phyloP scores from a whole-genome alignment of 2,329 filamentous ascomycete genomes.

The Berkeleyomyces rouxiae region DNA sequence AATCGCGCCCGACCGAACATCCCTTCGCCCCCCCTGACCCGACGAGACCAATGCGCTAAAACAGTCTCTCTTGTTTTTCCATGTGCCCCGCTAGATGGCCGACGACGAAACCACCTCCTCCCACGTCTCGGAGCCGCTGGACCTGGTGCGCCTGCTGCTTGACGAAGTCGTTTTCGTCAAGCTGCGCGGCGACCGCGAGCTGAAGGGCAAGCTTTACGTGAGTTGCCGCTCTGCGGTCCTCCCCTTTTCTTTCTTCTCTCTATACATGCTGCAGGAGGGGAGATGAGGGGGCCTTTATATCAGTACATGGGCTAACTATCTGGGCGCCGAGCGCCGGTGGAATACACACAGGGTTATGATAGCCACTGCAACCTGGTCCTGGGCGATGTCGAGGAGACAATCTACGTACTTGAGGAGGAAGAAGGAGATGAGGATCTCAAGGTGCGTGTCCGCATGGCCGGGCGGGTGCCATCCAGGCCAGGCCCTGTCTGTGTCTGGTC shows the following conservation, averaged over 20 bases:
- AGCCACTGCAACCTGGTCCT: constrained; percentile 95
- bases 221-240: constrained; percentile 19
- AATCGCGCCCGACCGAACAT: no score
- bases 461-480: not conserved
- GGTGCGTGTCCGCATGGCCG: constrained; percentile 29
- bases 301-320: no score
- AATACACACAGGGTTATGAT: constrained; percentile 69
- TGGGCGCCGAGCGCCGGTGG: not conserved
- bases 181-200: constrained; percentile 82
- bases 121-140: constrained; percentile 77
- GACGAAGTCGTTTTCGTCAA: constrained; percentile 97
- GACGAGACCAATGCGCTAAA: not conserved
- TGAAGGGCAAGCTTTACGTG: constrained; percentile 90
- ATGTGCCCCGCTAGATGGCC: constrained; percentile 43
- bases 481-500: not conserved
- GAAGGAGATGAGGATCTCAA: constrained; percentile 42
- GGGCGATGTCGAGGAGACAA: constrained; percentile 92
- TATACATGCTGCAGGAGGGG: not conserved
- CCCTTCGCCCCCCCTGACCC: not conserved
- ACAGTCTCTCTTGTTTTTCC: not conserved
- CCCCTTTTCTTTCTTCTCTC: constrained; percentile 5
- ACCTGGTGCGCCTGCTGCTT: constrained; percentile 83
- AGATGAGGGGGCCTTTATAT: not conserved
- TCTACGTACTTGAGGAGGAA: constrained; percentile 51
- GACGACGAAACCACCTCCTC: constrained; percentile 47